A percentile compares a stretch with the other conserved stretches of the same genome.
Conservation (phyloP, 2,329 filamentous ascomycete genomes). For the Rutstroemia sp. region DNA sequence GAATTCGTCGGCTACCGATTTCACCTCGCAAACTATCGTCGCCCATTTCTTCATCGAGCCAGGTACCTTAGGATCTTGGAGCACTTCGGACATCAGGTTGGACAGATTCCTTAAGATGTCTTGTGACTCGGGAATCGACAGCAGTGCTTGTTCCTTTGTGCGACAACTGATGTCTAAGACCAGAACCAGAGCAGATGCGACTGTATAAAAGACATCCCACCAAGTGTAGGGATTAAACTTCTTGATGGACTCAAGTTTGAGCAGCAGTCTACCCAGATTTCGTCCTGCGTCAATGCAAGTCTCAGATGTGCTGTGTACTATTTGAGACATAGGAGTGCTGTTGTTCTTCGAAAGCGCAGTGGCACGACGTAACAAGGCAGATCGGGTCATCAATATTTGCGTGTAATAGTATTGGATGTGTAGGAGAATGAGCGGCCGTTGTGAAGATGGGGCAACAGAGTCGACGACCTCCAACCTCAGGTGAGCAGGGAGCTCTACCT, state of each 20-base stretch:
- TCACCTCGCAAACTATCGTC: not conserved
- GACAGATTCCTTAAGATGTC: not conserved
- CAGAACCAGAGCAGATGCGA: not conserved
- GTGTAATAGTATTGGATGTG: not conserved
- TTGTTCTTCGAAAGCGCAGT: not conserved
- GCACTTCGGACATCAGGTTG: not conserved
- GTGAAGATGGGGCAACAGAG: not conserved
- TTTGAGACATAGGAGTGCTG: not conserved
- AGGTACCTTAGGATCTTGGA: not conserved
- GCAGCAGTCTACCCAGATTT: not conserved
- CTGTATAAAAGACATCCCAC: not conserved
- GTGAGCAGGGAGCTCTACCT: conserved; percentile 32
- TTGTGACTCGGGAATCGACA: not conserved
- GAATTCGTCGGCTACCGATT: not conserved
- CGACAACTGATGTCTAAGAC: not conserved
- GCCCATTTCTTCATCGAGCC: not conserved
- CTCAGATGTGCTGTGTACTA: not conserved
- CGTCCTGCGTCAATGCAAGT: not conserved
- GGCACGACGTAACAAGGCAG: not conserved
- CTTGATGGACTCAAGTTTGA: not conserved
- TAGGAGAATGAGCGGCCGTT: not conserved
- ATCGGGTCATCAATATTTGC: not conserved
- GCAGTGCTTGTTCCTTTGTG: not conserved
- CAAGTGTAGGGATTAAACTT: not conserved
- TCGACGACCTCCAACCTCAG: conserved; percentile 13